A percentile compares a stretch with the other conserved stretches of the same genome.
Evolutionary conservation across 495 filamentous ascomycete species (phyloP).

Genomic region (Neurospora sp.): DNA sequence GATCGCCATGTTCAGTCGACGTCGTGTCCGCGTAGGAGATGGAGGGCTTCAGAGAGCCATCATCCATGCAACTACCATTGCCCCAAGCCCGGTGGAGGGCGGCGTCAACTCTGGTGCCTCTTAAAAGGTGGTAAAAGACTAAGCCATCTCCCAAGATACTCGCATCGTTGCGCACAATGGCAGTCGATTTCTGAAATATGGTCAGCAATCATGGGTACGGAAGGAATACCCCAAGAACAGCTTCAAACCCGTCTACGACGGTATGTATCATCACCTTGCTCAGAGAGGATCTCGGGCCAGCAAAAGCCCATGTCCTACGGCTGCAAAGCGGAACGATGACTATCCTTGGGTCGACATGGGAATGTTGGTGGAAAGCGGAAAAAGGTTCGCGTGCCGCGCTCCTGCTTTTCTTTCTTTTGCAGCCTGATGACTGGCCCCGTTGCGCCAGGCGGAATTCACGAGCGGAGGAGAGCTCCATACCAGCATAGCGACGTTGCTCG

Average conservation of each 20-base stretch:
- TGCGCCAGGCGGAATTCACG: constrained; percentile 4
- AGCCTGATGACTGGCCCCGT: constrained; percentile 5
- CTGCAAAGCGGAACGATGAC: constrained; percentile 14
- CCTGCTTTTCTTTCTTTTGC: constrained; percentile 1
- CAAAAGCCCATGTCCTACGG: background rate
- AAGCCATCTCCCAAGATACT: background rate
- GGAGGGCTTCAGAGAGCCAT: constrained; percentile 12
- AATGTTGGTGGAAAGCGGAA: constrained; percentile 15
- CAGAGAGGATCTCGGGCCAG: background rate
- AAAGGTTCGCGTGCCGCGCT: constrained; percentile 13
- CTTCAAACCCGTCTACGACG: background rate
- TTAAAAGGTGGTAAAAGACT: background rate
- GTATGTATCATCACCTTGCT: background rate
- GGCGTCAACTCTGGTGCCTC: background rate
- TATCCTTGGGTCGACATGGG: constrained; percentile 16
- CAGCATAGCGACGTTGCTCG: constrained; percentile 12
- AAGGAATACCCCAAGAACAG: background rate
- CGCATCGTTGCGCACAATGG: background rate
- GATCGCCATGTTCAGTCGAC: constrained; percentile 15
- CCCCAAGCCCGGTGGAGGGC: constrained; percentile 1
- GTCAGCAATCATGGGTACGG: background rate
- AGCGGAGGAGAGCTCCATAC: background rate
- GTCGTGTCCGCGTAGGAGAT: constrained; percentile 9
- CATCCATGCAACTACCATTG: constrained; percentile 16
- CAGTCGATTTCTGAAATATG: background rate